These are phyloP conservation scores for Dimocarpus longan DNA, from an alignment of 345 rosid species.

Conservation along the genomic window DNA sequence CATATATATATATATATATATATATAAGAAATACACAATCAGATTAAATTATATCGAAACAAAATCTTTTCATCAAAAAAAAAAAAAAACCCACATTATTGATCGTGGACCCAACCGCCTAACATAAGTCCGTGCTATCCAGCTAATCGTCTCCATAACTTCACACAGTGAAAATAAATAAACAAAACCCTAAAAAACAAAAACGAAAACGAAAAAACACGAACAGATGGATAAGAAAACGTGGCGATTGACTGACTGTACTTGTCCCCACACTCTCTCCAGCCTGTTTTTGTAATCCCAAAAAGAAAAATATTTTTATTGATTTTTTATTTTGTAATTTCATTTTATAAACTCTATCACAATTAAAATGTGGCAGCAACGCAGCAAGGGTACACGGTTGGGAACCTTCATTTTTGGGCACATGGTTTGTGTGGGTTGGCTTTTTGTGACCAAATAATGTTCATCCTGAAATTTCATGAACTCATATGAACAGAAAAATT, in stretches of 20 bases:
- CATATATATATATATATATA: too few relatives aligned
- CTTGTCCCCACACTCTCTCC: background rate
- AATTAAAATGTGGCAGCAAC: conserved; percentile 5
- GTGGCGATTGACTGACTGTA: background rate
- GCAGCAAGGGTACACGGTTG: background rate
- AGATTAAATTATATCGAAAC: too few relatives aligned
- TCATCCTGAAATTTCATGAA: background rate
- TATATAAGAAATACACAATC: too few relatives aligned
- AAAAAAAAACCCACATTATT: too few relatives aligned
- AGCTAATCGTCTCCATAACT: conserved; percentile 28
- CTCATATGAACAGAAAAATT: background rate
- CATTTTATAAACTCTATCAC: background rate
- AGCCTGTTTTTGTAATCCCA: background rate
- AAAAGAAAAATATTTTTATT: background rate
- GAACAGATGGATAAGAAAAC: background rate
- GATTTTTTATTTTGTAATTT: background rate
- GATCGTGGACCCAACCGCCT: conserved; percentile 21
- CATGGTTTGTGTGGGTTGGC: background rate
- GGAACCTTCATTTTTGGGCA: background rate
- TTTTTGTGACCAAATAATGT: background rate
- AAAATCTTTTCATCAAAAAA: too few relatives aligned
- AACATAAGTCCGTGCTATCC: conserved; percentile 31
- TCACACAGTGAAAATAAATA: background rate
- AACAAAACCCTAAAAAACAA: background rate
- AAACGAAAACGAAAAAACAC: background rate